A percentile compares a stretch with the other conserved stretches of the same genome.
phyloP scores from a whole-genome alignment of 768 basidiomycete species.

The Hysterangium stoloniferum region DNA sequence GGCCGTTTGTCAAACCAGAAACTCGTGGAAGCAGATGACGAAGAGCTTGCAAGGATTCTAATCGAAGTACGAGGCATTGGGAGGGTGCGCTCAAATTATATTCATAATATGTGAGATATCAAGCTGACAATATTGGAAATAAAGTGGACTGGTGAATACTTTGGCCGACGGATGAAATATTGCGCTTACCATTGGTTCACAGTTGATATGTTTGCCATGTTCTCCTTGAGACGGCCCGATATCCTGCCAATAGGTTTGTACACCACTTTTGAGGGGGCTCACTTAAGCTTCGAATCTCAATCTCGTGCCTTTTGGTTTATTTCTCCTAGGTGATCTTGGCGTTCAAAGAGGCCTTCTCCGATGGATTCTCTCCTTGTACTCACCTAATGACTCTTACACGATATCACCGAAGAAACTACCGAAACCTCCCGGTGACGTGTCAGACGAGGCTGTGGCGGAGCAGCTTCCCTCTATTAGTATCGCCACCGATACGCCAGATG shows the following conservation, averaged over 20 bases:
- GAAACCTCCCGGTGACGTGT: slow-evolving; percentile 14
- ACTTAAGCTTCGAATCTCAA: background rate
- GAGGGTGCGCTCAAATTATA: slow-evolving; percentile 34
- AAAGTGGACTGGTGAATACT: slow-evolving; percentile 53
- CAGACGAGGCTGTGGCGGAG: slow-evolving; percentile 12
- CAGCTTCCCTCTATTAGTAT: background rate
- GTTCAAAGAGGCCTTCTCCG: slow-evolving; percentile 67
- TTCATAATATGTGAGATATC: background rate
- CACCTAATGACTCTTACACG: slow-evolving; percentile 30
- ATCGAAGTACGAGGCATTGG: slow-evolving; percentile 78
- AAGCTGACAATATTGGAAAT: slow-evolving; percentile 10
- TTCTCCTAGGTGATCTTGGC: slow-evolving; percentile 62
- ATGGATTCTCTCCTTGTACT: slow-evolving; percentile 62
- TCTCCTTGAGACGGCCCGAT: slow-evolving; percentile 75
- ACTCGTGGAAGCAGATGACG: slow-evolving; percentile 62
- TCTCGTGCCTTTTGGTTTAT: slow-evolving; percentile 1
- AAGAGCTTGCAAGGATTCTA: slow-evolving; percentile 67
- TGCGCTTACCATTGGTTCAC: slow-evolving; percentile 7
- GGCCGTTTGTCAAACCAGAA: slow-evolving; percentile 71
- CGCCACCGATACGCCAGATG: slow-evolving; percentile 15
- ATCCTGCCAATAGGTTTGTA: slow-evolving; percentile 55
- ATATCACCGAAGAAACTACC: slow-evolving; percentile 46
- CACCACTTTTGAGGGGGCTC: slow-evolving; percentile 20
- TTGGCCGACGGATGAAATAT: background rate
- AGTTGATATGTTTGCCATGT: slow-evolving; percentile 94